Evolutionary conservation across 805 yeast species (phyloP), one percentile per base, ranked within the genome.

Genomic region (Metschnikowia reukaufii): DNA sequence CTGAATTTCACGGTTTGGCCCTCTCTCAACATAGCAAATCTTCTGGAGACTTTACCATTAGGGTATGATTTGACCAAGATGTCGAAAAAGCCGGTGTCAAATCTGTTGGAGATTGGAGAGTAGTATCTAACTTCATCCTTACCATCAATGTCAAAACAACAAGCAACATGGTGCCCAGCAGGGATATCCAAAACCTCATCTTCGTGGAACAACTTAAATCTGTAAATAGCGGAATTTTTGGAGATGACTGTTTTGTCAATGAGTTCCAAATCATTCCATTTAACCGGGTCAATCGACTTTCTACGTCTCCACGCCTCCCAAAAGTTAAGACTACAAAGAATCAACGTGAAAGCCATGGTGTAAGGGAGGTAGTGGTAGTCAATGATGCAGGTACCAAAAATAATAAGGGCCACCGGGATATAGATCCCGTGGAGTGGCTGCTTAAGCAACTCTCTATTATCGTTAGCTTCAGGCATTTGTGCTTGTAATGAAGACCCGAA

Each of bases 391-490:
- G 83, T 75, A 31, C 95, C 95, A 27, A 76, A 72, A 6, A 84
- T 35, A 39, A 86, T 73, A 42, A 87, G 72, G 2, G 72, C 79
- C 20, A 77, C 65, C 5, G 95, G 95, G 54, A 87, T 86, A 61
- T 79, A 81, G 42, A 87, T 78, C 16, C 91, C 89, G 58, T 87
- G 95, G 36, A 86, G 64, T 5, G 91, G 90, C 44, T 83, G 79
- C 59, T 83, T 81, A 48, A 84, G 70, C 37, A 85, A 67, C 44
- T 81, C 82, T 53, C 77, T 64, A 31, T 76, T 74, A 50, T 73
- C 76, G 40, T 75, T 47, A 9, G 27, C 30, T 35, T 52, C 50
- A 6, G 48, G 42, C 59, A 55, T 55, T 33, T 15, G 23, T 23
- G 15, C 13, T 4, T 23, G 30, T 19, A 8, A 16, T 6, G 32